These are phyloP conservation scores for Pestalotiopsis sp. DNA, from an alignment of 2,329 filamentous ascomycete species.

Conservation along the genomic window DNA sequence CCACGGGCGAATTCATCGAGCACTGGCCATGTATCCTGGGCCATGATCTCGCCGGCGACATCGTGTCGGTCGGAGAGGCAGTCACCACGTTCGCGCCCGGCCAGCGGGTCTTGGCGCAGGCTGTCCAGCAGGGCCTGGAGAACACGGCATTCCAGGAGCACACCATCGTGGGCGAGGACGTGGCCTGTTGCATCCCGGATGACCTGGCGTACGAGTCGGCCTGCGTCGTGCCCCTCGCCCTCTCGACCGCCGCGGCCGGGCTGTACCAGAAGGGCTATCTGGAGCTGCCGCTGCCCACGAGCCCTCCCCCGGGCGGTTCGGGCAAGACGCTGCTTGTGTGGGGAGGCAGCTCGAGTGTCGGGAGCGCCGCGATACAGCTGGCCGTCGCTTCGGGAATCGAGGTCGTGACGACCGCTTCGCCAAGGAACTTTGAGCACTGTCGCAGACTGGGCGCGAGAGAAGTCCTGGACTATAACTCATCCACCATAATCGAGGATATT, in stretches of 20 bases:
- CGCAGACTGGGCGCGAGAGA: conserved; percentile 39
- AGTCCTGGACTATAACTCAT: conserved; percentile 40
- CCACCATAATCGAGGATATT: conserved; percentile 29
- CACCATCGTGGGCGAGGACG: neutral
- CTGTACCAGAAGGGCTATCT: conserved; percentile 15
- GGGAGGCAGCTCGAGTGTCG: conserved; percentile 46
- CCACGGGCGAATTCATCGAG: conserved; percentile 15
- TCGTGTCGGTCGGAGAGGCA: conserved; percentile 24
- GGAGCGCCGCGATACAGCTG: conserved; percentile 41
- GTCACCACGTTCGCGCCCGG: conserved; percentile 24
- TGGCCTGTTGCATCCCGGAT: conserved; percentile 15
- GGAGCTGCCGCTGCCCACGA: conserved; percentile 1
- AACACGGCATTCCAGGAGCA: conserved; percentile 18
- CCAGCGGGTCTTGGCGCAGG: conserved; percentile 24
- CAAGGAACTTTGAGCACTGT: conserved; percentile 37
- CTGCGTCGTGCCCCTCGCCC: conserved; percentile 17
- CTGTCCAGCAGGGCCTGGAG: conserved; percentile 10
- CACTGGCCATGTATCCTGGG: conserved; percentile 30
- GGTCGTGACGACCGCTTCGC: conserved; percentile 37
- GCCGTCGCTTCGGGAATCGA: conserved; percentile 38
- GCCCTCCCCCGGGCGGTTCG: neutral
- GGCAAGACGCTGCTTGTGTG: conserved; percentile 40
- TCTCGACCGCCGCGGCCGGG: conserved; percentile 19
- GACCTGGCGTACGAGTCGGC: conserved; percentile 17
- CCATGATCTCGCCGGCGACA: conserved; percentile 26